Evolutionary conservation across 805 yeast genomes (phyloP), one percentile per base, ranked within the genome.

Genomic region (Myxozyma monticola): DNA sequence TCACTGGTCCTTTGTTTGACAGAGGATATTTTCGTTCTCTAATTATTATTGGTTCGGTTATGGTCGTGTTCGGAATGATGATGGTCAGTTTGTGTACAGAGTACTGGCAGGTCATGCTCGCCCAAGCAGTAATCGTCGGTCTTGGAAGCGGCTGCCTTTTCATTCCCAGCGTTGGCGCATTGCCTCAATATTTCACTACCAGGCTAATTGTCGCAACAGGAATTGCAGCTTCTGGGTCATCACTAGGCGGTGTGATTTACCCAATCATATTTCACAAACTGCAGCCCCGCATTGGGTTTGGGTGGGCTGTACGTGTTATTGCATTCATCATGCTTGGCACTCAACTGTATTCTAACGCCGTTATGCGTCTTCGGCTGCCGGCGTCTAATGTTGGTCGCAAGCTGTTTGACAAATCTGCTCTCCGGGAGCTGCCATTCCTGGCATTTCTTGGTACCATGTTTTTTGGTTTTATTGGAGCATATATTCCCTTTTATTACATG

Each of bases 121-220:
- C 78, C 1, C 81, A 79, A 61, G 77, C 83, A 26, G 60, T 76
- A 7, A 71, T 77, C 2, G 62, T 72, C 37, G 81, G 80, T 0
- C 42, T 76, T 1, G 79, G 78, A 1, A 60, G 70, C 10, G 68
- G 74, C 1, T 53, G 76, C 45, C 63, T 72, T 26, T 74, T 76
- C 64, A 62, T 74, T 3, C 72, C 79, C 3, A 63, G 75, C 35
- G 65, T 78, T 18, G 73, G 77, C 3, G 65, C 71, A 6, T 64
- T 75, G 8, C 66, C 78, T 0, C 77, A 74, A 29, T 77, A 75
- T 66, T 78, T 77, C 59, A 52, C 65, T 30, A 65, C 57, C 34
- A 70, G 65, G 51, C 62, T 81, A 22, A 76, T 72, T 5, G 59
- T 72, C 25, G 80, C 78, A 4, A 67, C 71, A 17, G 76, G 78